These are phyloP conservation scores for Calocera cornea DNA, from an alignment of 768 basidiomycete species.

Conservation along the genomic window DNA sequence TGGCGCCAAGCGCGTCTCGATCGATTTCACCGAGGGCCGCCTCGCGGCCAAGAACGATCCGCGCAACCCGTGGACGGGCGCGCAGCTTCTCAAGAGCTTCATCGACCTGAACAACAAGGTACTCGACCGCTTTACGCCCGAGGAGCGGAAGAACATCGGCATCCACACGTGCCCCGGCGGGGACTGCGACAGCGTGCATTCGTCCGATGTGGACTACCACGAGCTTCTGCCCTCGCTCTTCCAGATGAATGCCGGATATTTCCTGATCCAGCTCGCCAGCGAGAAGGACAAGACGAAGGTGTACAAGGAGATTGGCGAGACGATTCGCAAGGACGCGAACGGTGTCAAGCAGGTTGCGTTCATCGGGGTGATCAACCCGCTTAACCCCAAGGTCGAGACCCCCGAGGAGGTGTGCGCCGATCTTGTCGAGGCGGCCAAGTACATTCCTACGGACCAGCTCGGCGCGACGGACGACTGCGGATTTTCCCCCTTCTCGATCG, in stretches of 20 bases:
- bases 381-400: not conserved
- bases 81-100: not conserved
- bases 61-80: slow-evolving; percentile 1
- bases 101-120: slow-evolving; percentile 5
- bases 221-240: slow-evolving; percentile 3
- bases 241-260: not conserved
- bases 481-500: not conserved
- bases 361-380: not conserved
- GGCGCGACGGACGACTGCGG: slow-evolving; percentile 2
- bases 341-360: slow-evolving; percentile 1
- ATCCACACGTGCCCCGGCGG: slow-evolving; percentile 1
- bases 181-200: slow-evolving; percentile 4
- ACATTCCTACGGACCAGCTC: not conserved
- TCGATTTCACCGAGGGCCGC: slow-evolving; percentile 2
- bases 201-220: not conserved
- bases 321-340: not conserved
- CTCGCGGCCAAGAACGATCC: not conserved
- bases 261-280: slow-evolving; percentile 1
- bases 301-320: slow-evolving; percentile 3
- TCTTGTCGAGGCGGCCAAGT: not conserved
- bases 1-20: not conserved
- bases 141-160: slow-evolving; percentile 3
- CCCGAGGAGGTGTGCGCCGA: not conserved
- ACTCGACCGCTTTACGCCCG: not conserved
- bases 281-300: slow-evolving; percentile 3